Base-by-base conservation (phyloP, 352 stramenopile genomes). In the Globisporangium spinosum region DNA sequence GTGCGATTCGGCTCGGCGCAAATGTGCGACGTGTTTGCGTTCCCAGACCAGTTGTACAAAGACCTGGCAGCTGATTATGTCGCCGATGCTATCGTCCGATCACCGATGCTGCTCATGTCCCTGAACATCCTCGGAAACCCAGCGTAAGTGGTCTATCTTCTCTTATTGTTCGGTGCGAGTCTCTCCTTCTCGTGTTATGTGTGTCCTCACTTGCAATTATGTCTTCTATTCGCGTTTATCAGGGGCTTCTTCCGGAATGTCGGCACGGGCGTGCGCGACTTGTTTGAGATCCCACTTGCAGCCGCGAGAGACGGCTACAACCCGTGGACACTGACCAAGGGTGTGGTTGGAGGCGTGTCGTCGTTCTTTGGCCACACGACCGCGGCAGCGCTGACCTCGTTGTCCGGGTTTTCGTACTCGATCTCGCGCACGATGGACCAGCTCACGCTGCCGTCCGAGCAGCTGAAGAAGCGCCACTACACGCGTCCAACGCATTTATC, bases 101-200 rank as follows among this genome's bases (percentile, higher is more conserved):
- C 82, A 7, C 88, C 86, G 5, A 76, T 93, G 72, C 69, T 95
- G 29, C 47, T 95, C 15, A 90, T 94, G 86, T 95, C 88, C 15
- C 75, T 95, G 58, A 93, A 94, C 72, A 89, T 94, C 61, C 70
- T 94, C 56, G 88, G 88, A 27, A 95, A 95, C 62, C 88, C 88
- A 68, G 85, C 86, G 87, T 95, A 89, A 57, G 85, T 65, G n/a
- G 27, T 35, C 35, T 23, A 1, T 65, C 22, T 58, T 20, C 12
- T 13, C 20, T 17, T 23, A 40, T 45, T 5, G 3, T 49, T 49
- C 15, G 6, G 3, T 29, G 20, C 10, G 22, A 54, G 22, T 38
- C 60, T 65, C 10, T 49, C 4, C 38, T 20, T 20, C 15, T 51
- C 43, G 17, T 17, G 23, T 6, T 51, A 23, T 10, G 43, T 13